A percentile compares a stretch with the other conserved stretches of the same genome.
phyloP scores from a whole-genome alignment of 1,284 basidiomycete species.

The Rhodotorula sp. region DNA sequence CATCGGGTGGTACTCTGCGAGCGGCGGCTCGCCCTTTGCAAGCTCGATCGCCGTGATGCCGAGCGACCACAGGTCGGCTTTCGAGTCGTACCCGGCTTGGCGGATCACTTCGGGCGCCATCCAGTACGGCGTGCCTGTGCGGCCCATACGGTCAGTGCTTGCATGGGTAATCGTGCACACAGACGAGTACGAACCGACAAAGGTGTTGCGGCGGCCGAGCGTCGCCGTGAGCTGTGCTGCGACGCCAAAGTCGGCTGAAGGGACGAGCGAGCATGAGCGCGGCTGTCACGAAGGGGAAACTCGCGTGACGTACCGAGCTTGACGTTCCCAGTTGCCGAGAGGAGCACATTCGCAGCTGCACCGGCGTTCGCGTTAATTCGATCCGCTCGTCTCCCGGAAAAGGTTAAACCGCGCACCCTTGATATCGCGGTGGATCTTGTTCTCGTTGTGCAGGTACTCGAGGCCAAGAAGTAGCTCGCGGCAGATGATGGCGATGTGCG shows the following conservation, averaged over 20 bases:
- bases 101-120: conserved; percentile 97
- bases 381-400: fast-evolving
- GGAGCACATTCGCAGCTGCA: conserved; percentile 78
- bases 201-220: conserved; percentile 83
- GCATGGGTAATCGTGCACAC: too few relatives aligned
- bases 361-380: too few relatives aligned
- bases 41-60: conserved; percentile 55
- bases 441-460: conserved; percentile 86
- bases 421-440: conserved; percentile 95
- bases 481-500: conserved; percentile 90
- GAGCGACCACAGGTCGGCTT: conserved; percentile 55
- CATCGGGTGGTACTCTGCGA: conserved; percentile 56
- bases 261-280: neutral
- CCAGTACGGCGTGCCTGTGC: conserved; percentile 85
- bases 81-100: conserved; percentile 71
- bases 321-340: conserved; percentile 86
- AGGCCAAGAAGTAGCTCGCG: conserved; percentile 91
- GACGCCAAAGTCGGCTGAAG: conserved; percentile 85
- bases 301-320: conserved; percentile 65
- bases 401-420: conserved; percentile 59
- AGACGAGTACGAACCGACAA: conserved; percentile 59
- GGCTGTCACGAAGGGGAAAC: neutral
- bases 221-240: conserved; percentile 79
- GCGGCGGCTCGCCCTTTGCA: conserved; percentile 54
- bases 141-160: too few relatives aligned